Evolutionary conservation across 192 early-diverging fungal species (phyloP), one percentile per base, ranked within the genome.

Genomic region (Rhizoclosmatium globosum): DNA sequence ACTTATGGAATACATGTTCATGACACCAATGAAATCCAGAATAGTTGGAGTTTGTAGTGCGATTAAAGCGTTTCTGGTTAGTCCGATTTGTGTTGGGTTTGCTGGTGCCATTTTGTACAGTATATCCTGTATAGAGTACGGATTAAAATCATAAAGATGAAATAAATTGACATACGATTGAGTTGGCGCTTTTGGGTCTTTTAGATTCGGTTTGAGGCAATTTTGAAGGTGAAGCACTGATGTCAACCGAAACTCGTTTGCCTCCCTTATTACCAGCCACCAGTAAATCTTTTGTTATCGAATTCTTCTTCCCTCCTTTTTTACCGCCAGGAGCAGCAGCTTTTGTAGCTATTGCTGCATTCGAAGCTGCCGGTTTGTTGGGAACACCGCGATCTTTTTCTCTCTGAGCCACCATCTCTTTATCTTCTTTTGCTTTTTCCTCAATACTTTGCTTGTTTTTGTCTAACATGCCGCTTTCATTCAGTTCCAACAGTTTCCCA

Each of bases 1-100:
- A n/a, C 42, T 68, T 1, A 81, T 42, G 15, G 83, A 81, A 70
- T 78, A 84, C 58, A 74, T 82, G 71, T 89, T 87, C 39, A 89
- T 9, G 11, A 79, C 83, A 43, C 57, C 57, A 9, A 85, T 64
- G 64, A 81, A 86, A 65, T 89, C 87, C 11, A 53, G 59, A 23
- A 76, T 44, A 43, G 39, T 50, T n/a, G 85, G 85, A 59, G 87
- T 82, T 77, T 87, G 82, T 9, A 89, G 77, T 15, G 78, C 82
- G 4, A 64, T 78, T 53, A 85, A 44, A 6, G 81, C 71, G 47
- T 75, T 82, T 15, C 78, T 21, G 9, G 56, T 38, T 9, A 74
- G 11, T 21, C 39, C 60, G 2, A 62, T 38, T 43, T n/a, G 57
- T 42, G 58, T 39, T n/a, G 72, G 4, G 38, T 62, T 62, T 9